Base-by-base conservation (phyloP, 116 monocot species). In the Papilionanthe hybrid region DNA sequence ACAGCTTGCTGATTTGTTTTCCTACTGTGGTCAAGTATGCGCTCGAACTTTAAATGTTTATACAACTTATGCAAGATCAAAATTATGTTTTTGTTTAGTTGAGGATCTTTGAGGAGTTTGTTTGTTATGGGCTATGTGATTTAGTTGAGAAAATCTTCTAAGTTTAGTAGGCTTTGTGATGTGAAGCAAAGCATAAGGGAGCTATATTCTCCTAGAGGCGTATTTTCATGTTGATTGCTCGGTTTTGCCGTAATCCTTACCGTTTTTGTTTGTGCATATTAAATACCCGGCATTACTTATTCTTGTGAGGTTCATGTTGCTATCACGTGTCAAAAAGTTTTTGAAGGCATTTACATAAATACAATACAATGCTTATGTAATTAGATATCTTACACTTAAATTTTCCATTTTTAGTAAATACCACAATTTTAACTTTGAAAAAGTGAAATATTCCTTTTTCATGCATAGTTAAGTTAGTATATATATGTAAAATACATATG, bases 1-100 rank as follows among this genome's bases (percentile, higher is more conserved):
- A 66, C 81, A 88, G 41, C 94, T 94, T 78, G 94, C 92, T 80
- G 82, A 78, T 20, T 50, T 94, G 63, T 94, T 94, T 88, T 75
- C 81, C 32, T 66, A 10, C 45, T 94, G 88, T 68, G 94, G 94
- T 37, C 82, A 88, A 82, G 94, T 94, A 86, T 85, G 91, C 83
- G 76, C 42, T 77, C 67, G 19, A 50, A 25, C 20, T 45, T 83
- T 9, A 74, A 3, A 75, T 49, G 9, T 44, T 44, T 43, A 22
- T 44, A 10, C 44, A 30, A 32, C 69, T 13, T 73, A 43, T 43
- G 20, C 44, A 44, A 73, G 20, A 73, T 44, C 7, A 73, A 19
- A 73, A 44, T 73, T n/a, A 73, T 73, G 67, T 43, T 44, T 44
- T 42, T n/a, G 22, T 73, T 44, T 5, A 73, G 43, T 42, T 44